Conservation (phyloP, 352 stramenopile genomes). For the Globisporangium takayamanum region DNA sequence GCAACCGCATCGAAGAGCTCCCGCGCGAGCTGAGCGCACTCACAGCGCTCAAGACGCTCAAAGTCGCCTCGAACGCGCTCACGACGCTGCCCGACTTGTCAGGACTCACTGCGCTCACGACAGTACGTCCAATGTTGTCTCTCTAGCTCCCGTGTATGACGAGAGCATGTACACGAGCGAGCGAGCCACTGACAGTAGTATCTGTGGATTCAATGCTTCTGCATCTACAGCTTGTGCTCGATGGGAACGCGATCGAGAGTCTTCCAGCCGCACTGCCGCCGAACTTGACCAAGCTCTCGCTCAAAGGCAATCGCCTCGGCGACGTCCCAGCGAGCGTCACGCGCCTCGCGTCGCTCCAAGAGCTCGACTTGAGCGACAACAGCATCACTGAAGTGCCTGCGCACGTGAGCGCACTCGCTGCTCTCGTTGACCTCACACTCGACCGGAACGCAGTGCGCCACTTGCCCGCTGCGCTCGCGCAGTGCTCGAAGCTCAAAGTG, state of each 20-base stretch:
- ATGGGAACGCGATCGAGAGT: constrained; percentile 61
- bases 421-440: constrained; percentile 63
- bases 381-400: constrained; percentile 32
- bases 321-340: constrained; percentile 40
- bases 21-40: constrained; percentile 33
- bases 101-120: constrained; percentile 55
- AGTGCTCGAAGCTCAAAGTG: constrained; percentile 67
- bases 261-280: constrained; percentile 50
- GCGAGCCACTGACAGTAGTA: not conserved
- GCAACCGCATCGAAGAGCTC: constrained; percentile 56
- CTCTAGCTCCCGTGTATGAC: not conserved
- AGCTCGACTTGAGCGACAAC: constrained; percentile 72
- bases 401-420: constrained; percentile 33
- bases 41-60: constrained; percentile 64
- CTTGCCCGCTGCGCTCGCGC: constrained; percentile 39
- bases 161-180: too few relatives aligned
- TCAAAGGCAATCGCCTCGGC: constrained; percentile 52
- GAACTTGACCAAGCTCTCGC: constrained; percentile 70
- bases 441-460: constrained; percentile 49
- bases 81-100: constrained; percentile 58
- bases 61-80: constrained; percentile 56
- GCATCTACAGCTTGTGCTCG: constrained; percentile 47
- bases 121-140: constrained; percentile 22
- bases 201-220: not conserved
- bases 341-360: constrained; percentile 43